Evolutionary conservation across 495 filamentous ascomycete genomes (phyloP), one percentile per base, ranked within the genome.

Genomic region (Echria macrotheca): DNA sequence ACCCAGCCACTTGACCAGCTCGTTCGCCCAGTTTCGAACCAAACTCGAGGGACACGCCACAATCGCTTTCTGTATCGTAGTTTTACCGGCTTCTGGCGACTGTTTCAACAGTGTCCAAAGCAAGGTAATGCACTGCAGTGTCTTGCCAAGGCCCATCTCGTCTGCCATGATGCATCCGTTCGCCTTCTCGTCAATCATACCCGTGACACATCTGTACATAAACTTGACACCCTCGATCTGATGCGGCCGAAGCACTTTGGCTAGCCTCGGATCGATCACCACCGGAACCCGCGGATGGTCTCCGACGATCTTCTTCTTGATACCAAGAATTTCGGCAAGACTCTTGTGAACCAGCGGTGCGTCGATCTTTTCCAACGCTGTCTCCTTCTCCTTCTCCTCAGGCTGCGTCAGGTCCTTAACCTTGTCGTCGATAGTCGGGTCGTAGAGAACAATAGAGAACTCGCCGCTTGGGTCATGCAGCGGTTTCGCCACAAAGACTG

Each of bases 161-260:
- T 99, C 93, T 54, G 93, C 93, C 93, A 99, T 99, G 63, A 99
- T 99, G 63, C 93, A 97, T 0, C 93, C 93, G 68, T 96, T 87
- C 18, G 94, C 94, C 48, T 90, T 93, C 35, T 83, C 78, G 61
- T 99, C 93, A 54, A 97, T 83, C 78, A 97, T 75, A 5, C 93
- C 93, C 19, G 91, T 97, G 15, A 89, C 89, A 64, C 87, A 94
- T 44, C 80, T 77, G 66, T 97, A 99, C 71, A 99, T 80, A 60
- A 99, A 99, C 75, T 95, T 96, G 35, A 99, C 93, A 63, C 93
- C 93, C 64, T 97, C 93, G 31, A 99, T 85, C 67, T 99, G 93
- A 84, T 99, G 93, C 6, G 93, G 93, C 23, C 93, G 82, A 21
- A 99, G 69, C 19, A 97, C 87, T 64, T 97, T 97, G 40, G 89